phyloP scores from a whole-genome alignment of 1,284 basidiomycete genomes.

The Cutaneotrichosporon daszewskae region DNA sequence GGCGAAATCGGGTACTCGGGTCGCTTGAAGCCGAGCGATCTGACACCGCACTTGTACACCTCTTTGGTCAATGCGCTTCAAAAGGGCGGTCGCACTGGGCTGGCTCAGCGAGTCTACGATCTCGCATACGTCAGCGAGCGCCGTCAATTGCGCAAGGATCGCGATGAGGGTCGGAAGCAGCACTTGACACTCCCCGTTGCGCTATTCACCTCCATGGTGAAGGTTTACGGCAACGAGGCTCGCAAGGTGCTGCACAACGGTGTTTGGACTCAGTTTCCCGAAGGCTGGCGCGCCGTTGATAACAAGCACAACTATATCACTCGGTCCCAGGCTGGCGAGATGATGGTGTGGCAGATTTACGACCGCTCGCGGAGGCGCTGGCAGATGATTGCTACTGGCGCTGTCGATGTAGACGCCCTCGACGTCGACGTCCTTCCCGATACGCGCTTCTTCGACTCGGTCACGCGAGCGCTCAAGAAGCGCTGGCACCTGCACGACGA shows the following conservation, averaged over 20 bases:
- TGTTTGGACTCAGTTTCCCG: not conserved
- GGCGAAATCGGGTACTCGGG: conserved; percentile 4
- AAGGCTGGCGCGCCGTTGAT: not conserved
- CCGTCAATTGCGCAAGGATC: conserved; percentile 2
- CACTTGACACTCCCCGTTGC: conserved; percentile 19
- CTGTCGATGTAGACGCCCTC: not conserved
- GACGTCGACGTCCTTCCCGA: conserved; percentile 6
- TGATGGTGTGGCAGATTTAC: conserved; percentile 7
- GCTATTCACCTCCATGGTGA: conserved; percentile 28
- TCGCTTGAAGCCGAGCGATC: conserved; percentile 9
- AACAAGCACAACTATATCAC: not conserved
- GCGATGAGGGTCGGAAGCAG: not conserved
- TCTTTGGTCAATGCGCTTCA: conserved; percentile 24
- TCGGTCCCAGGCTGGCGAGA: conserved; percentile 4
- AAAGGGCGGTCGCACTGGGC: conserved; percentile 24
- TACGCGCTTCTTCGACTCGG: conserved; percentile 18
- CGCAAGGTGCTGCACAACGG: not conserved
- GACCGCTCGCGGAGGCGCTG: not conserved
- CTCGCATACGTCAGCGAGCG: conserved; percentile 18
- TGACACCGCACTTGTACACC: conserved; percentile 21
- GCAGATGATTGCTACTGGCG: not conserved
- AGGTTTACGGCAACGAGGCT: conserved; percentile 16
- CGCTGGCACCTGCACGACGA: conserved; percentile 3
- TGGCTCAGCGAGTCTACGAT: conserved; percentile 33
- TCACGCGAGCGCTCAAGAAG: conserved; percentile 11